Evolutionary conservation across 2,329 filamentous ascomycete species (phyloP), one percentile per base, ranked within the genome.

Genomic region (Botrytis paeoniae): DNA sequence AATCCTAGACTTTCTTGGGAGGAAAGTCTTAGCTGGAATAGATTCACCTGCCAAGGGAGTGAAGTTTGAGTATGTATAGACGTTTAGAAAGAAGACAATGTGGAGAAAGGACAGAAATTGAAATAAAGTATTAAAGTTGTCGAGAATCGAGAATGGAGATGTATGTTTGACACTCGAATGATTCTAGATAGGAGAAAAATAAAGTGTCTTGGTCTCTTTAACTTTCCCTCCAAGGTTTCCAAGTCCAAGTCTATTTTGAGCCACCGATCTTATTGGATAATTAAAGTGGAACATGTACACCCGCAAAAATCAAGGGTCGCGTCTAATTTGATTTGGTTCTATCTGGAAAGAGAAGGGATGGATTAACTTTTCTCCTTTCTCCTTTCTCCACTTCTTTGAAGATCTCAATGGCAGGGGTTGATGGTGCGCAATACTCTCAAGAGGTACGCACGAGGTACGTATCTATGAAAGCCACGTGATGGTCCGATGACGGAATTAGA

Each of bases 141-240:
- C 64, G 43, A 20, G 64, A 68, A 54, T 54, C 14, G 51, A 29
- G n/a, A 29, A 16, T 14, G 22, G 22, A n/a, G 48, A 51, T 25
- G 51, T 12, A 51, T 25, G 51, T 12, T 32, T 39, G 64, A 51
- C n/a, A 68, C 39, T 54, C 29, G 18, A n/a, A 35, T 57, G 6
- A 32, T 37, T 65, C 29, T 45, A 68, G 65, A 68, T 39, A 68
- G 65, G 65, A 68, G 65, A 68, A 41, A 25, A 48, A 35, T 37
- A 35, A 43, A 29, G 37, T 41, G 35, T 61, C 59, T 39, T 41
- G 60, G 60, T 61, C 59, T 61, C 20, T 37, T 39, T 39, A n/a
- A n/a, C 60, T 16, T 54, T 14, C 48, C 25, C 25, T 54, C 48
- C 12, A 14, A 14, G 25, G 12, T 54, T 51, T 35, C 59, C 60